Conservation (phyloP, 306 rosid genomes). For the Pueraria montana region DNA sequence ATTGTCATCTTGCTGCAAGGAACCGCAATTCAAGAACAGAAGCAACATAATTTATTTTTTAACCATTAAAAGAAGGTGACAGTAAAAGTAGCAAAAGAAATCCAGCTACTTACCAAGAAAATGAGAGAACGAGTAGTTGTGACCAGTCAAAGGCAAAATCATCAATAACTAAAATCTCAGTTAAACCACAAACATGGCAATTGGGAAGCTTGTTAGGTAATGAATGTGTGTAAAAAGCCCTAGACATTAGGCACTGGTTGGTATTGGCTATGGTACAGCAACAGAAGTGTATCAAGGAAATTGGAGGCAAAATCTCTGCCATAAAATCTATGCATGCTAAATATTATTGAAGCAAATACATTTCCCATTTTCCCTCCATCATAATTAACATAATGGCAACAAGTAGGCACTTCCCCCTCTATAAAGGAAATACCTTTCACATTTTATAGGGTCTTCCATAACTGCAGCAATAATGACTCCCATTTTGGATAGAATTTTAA, state of each 20-base stretch:
- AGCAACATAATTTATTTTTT: not conserved
- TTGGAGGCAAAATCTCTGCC: not conserved
- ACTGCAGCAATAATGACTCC: slow-evolving; percentile 13
- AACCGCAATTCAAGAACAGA: not conserved
- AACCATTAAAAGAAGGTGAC: not conserved
- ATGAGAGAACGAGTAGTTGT: not conserved
- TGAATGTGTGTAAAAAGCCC: not conserved
- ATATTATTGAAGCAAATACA: not conserved
- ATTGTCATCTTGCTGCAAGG: slow-evolving; percentile 5
- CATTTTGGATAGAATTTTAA: slow-evolving; percentile 22
- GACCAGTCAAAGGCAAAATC: not conserved
- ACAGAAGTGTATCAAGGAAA: not conserved
- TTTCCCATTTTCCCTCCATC: slow-evolving; percentile 31
- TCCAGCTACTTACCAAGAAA: not conserved
- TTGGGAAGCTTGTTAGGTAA: slow-evolving; percentile 10
- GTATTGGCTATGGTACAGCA: not conserved
- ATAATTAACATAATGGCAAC: slow-evolving; percentile 8
- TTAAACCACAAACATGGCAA: not conserved
- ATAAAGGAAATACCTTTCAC: slow-evolving; percentile 4
- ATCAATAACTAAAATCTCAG: not conserved
- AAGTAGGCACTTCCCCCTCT: slow-evolving; percentile 36
- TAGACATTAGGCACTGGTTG: not conserved
- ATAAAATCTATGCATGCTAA: slow-evolving; percentile 8
- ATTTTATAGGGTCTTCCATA: slow-evolving; percentile 4
- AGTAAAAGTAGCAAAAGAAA: not conserved